These are phyloP conservation scores for Monosporascus sp. DNA, from an alignment of 2,329 filamentous ascomycete genomes.

Conservation along the genomic window DNA sequence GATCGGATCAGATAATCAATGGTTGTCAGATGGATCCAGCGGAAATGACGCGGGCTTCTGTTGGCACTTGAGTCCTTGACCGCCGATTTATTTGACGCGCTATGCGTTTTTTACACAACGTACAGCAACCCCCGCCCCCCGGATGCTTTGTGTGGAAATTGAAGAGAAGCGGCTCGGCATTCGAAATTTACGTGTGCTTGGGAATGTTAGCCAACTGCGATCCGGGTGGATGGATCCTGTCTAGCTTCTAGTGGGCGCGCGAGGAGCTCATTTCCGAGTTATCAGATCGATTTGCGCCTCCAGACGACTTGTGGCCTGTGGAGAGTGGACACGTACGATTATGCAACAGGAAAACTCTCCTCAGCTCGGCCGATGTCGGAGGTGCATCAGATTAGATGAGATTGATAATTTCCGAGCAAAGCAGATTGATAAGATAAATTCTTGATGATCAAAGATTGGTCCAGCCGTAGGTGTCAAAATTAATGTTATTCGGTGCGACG, in stretches of 20 bases:
- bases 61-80: too few species aligned
- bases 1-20: background rate
- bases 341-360: background rate
- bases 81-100: too few species aligned
- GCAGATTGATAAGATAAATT: conserved; percentile 26
- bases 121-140: too few species aligned
- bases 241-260: background rate
- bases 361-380: conserved; percentile 11
- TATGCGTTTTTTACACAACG: too few species aligned
- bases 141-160: too few species aligned
- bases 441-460: background rate
- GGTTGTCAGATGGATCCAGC: background rate
- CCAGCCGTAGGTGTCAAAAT: background rate
- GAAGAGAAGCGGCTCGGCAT: too few species aligned
- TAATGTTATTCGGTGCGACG: background rate
- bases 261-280: background rate
- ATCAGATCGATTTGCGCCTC: background rate
- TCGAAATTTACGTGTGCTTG: background rate
- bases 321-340: too few species aligned
- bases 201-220: background rate
- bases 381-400: conserved; percentile 15
- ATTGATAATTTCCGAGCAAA: conserved; percentile 18
- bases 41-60: too few species aligned
- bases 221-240: background rate
- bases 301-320: background rate